A percentile compares a stretch with the other conserved stretches of the same genome.
Conservation (phyloP, 345 rosid species). For the Cardiospermum halicacabum region DNA sequence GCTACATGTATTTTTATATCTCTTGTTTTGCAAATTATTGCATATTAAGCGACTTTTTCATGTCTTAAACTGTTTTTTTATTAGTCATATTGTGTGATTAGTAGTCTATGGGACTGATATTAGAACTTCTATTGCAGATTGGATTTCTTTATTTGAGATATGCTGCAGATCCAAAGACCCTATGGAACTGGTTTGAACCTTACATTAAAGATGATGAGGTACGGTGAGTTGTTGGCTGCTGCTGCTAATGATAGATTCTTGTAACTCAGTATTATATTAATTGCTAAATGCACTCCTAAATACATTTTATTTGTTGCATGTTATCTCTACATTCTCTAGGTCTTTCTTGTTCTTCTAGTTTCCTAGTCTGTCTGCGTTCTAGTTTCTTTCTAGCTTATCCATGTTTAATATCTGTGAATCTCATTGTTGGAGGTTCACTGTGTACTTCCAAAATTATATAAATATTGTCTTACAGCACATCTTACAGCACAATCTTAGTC, state of each 20-base stretch:
- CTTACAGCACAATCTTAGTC: not conserved
- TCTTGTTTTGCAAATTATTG: not conserved
- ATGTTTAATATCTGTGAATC: not conserved
- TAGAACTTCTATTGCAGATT: constrained; percentile 48
- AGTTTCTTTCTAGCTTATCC: not conserved
- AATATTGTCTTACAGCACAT: not conserved
- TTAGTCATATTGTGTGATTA: too few species aligned
- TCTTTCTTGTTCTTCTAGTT: not conserved
- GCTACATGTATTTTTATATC: not conserved
- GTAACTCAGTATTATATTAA: not conserved
- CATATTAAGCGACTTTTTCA: too few species aligned
- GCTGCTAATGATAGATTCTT: not conserved
- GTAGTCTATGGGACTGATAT: constrained; percentile 10
- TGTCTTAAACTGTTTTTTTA: too few species aligned
- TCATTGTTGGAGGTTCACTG: not conserved
- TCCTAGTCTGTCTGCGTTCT: too few species aligned
- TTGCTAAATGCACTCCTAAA: not conserved
- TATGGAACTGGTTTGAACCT: constrained; percentile 95
- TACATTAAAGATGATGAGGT: constrained; percentile 95
- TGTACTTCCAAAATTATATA: not conserved
- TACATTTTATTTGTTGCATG: not conserved
- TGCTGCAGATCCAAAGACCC: constrained; percentile 87
- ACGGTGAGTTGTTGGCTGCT: constrained; percentile 3
- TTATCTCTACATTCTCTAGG: not conserved
- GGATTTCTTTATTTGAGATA: constrained; percentile 96